Evolutionary conservation across 768 basidiomycete genomes (phyloP).

Genomic region (Phanerochaete carnosa): DNA sequence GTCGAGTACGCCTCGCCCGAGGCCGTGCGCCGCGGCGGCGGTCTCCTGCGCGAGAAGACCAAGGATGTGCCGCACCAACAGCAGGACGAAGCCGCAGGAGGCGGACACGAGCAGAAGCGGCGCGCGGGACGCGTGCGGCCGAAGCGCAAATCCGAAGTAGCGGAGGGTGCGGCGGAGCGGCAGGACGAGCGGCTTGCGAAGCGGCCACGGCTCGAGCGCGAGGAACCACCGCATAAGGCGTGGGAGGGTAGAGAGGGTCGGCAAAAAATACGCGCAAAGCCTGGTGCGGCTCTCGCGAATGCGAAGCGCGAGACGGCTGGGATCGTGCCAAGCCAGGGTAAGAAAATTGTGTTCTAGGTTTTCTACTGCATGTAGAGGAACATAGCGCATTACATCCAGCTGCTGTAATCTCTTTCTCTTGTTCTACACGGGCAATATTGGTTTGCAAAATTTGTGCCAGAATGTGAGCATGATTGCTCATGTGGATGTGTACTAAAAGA

Average conservation of each 20-base stretch:
- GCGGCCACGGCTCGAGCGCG: constrained; percentile 16
- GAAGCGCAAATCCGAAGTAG: constrained; percentile 9
- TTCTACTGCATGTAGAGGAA: not conserved
- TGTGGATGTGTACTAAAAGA: too few species aligned
- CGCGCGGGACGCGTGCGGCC: constrained; percentile 12
- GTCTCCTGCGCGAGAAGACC: constrained; percentile 9
- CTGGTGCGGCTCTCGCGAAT: constrained; percentile 76
- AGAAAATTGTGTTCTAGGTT: constrained; percentile 64
- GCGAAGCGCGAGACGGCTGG: constrained; percentile 75
- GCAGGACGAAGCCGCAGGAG: not conserved
- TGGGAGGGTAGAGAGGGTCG: constrained; percentile 10
- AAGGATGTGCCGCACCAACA: not conserved
- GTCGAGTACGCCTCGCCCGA: constrained; percentile 89
- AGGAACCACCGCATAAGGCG: constrained; percentile 1
- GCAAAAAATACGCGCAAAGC: constrained; percentile 51
- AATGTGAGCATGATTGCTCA: too few species aligned
- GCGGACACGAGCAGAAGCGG: not conserved
- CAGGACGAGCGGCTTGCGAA: constrained; percentile 20
- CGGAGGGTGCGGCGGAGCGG: constrained; percentile 11
- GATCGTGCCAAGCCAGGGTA: constrained; percentile 66
- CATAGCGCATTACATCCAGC: not conserved
- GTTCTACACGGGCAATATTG: too few species aligned
- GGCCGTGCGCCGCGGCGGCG: constrained; percentile 80
- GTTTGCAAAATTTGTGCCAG: too few species aligned
- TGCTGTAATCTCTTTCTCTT: too few species aligned